phyloP scores from a whole-genome alignment of 169 alveolate genomes.

The Sarcocystis neurona region DNA sequence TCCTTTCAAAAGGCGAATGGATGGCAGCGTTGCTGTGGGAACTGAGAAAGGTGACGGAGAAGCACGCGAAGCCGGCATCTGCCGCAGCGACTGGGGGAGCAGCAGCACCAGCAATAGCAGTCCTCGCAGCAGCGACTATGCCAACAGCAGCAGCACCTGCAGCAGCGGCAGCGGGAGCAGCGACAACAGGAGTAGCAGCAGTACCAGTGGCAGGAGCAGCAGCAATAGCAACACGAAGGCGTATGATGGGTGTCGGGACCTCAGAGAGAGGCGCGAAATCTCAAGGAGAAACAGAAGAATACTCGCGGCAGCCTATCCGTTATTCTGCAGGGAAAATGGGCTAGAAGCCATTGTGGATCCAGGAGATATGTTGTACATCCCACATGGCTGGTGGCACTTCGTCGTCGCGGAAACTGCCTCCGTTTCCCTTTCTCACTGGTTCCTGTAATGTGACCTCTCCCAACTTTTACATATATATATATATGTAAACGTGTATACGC shows the following conservation, averaged over 20 bases:
- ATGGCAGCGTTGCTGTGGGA: too few species aligned
- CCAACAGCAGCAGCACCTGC: not conserved
- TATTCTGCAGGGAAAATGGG: slow-evolving; percentile 1
- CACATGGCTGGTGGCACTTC: slow-evolving; percentile 67
- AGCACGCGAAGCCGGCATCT: too few species aligned
- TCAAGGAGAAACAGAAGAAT: not conserved
- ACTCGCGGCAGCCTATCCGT: not conserved
- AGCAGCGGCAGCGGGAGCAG: not conserved
- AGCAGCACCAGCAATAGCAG: too few species aligned
- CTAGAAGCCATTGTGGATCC: slow-evolving; percentile 48
- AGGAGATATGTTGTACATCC: slow-evolving; percentile 64
- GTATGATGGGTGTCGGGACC: not conserved
- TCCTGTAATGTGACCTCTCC: not conserved
- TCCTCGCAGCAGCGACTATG: not conserved
- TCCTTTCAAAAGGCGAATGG: too few species aligned
- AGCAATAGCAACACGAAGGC: not conserved
- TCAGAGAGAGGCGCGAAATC: not conserved
- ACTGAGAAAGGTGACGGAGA: too few species aligned
- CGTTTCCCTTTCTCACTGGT: slow-evolving; percentile 63
- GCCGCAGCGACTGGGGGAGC: too few species aligned
- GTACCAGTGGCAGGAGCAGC: not conserved
- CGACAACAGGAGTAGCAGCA: not conserved
- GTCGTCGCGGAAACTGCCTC: slow-evolving; percentile 46
- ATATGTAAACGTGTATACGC: not conserved
- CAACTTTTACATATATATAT: too few species aligned